Conservation (phyloP, 306 rosid species). For the Purshia tridentata region DNA sequence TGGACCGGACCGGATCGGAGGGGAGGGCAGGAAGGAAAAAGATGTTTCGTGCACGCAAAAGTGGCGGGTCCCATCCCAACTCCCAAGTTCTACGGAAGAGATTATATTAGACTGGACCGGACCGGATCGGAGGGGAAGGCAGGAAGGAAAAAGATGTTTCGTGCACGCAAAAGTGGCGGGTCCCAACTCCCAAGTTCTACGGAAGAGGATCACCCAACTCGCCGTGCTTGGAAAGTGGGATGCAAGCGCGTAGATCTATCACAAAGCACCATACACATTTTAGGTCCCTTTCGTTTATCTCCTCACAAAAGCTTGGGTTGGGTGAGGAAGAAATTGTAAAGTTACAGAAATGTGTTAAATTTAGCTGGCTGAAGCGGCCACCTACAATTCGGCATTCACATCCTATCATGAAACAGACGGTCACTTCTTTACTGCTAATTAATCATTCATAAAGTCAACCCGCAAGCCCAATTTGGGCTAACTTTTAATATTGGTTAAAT, state of each 20-base stretch:
- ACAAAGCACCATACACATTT: background rate
- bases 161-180: conserved; percentile 5
- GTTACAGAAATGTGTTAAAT: accelerated
- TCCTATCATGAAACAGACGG: conserved; percentile 3
- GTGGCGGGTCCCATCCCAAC: background rate
- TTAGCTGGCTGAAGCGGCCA: conserved; percentile 5
- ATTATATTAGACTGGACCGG: too few relatives aligned
- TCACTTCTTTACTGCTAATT: background rate
- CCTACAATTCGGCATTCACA: background rate
- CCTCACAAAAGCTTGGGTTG: background rate
- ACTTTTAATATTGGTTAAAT: background rate
- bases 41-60: background rate
- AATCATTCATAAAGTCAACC: background rate
- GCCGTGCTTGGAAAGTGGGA: background rate
- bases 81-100: too few relatives aligned
- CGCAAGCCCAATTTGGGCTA: background rate
- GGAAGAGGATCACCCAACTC: background rate
- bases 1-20: too few relatives aligned
- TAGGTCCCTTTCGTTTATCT: background rate
- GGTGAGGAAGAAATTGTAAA: background rate
- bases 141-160: background rate
- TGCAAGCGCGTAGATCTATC: conserved; percentile 9
- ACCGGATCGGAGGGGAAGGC: too few relatives aligned
- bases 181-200: too few relatives aligned
- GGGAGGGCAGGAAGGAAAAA: too few relatives aligned